A percentile compares a stretch with the other conserved stretches of the same genome.
phyloP scores from a whole-genome alignment of 2,329 filamentous ascomycete genomes.

The Niveomyces coronatus region DNA sequence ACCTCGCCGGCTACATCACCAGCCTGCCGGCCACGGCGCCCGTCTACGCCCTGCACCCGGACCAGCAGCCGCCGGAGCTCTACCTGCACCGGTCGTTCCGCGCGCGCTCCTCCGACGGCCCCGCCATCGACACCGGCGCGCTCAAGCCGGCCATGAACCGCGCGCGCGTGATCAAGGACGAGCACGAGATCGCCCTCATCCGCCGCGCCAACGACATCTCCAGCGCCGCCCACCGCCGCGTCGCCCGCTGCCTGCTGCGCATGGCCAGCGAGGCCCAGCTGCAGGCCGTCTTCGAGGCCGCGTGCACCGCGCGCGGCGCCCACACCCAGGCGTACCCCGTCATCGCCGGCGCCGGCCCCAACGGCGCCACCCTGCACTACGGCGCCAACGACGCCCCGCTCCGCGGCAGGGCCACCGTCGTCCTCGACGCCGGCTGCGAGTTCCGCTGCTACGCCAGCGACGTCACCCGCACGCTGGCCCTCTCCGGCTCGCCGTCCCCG shows the following conservation, averaged over 20 bases:
- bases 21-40: conserved; percentile 30
- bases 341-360: conserved; percentile 78
- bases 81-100: conserved; percentile 20
- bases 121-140: conserved; percentile 36
- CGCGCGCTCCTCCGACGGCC: conserved; percentile 21
- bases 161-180: conserved; percentile 71
- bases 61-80: conserved; percentile 26
- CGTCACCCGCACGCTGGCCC: conserved; percentile 78
- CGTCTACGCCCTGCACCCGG: conserved; percentile 36
- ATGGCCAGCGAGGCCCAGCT: conserved; percentile 74
- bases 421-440: conserved; percentile 83
- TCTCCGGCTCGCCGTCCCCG: conserved; percentile 56
- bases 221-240: conserved; percentile 62
- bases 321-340: conserved; percentile 75
- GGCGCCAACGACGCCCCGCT: conserved; percentile 66
- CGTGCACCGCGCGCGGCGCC: conserved; percentile 62
- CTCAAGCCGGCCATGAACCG: conserved; percentile 67
- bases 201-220: conserved; percentile 73
- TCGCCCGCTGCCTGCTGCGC: conserved; percentile 51
- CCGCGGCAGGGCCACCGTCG: conserved; percentile 58
- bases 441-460: conserved; percentile 81
- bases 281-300: conserved; percentile 64
- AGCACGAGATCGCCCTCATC: conserved; percentile 77
- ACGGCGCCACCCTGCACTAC: conserved; percentile 83
- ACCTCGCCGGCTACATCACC: conserved; percentile 38